These are phyloP conservation scores for Didymella keratinophila DNA, from an alignment of 2,329 filamentous ascomycete genomes.

Conservation along the genomic window DNA sequence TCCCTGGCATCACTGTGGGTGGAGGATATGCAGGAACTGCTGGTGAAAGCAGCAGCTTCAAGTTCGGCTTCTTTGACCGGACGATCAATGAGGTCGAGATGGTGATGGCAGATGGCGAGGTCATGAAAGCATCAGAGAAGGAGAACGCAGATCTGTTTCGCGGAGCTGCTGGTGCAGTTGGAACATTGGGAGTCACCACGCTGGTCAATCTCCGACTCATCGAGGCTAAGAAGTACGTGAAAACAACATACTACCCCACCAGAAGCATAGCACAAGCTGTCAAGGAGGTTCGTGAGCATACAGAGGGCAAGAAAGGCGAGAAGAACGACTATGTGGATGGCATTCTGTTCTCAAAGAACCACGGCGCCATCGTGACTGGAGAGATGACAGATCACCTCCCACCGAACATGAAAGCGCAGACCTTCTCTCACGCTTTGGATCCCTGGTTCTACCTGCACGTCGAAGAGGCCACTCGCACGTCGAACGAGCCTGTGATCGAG, in stretches of 20 bases:
- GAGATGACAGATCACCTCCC: conserved; percentile 52
- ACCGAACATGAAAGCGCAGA: conserved; percentile 37
- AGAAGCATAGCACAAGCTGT: conserved; percentile 54
- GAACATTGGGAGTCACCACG: conserved; percentile 72
- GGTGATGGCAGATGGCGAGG: conserved; percentile 67
- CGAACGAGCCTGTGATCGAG: conserved; percentile 54
- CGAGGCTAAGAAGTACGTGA: conserved; percentile 58
- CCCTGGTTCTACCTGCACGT: conserved; percentile 62
- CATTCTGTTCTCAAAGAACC: conserved; percentile 56
- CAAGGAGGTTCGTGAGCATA: conserved; percentile 49
- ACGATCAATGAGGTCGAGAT: conserved; percentile 70
- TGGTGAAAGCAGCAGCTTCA: conserved; percentile 74
- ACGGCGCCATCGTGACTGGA: conserved; percentile 56
- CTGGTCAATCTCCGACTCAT: conserved; percentile 60
- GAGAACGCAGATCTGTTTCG: conserved; percentile 68
- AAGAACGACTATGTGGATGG: conserved; percentile 59
- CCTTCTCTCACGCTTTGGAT: conserved; percentile 56
- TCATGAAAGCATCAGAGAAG: conserved; percentile 63
- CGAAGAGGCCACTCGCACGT: conserved; percentile 49
- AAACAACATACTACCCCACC: conserved; percentile 58
- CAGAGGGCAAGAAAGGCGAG: conserved; percentile 44
- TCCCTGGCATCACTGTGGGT: conserved; percentile 75
- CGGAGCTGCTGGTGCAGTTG: conserved; percentile 70
- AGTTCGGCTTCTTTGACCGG: conserved; percentile 70
- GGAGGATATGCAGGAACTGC: conserved; percentile 73